Percentiles rank a stretch among this genome's conserved stretches.
phyloP scores from a whole-genome alignment of 139 green algal genomes.

The Prasinococcaceae sp. region DNA sequence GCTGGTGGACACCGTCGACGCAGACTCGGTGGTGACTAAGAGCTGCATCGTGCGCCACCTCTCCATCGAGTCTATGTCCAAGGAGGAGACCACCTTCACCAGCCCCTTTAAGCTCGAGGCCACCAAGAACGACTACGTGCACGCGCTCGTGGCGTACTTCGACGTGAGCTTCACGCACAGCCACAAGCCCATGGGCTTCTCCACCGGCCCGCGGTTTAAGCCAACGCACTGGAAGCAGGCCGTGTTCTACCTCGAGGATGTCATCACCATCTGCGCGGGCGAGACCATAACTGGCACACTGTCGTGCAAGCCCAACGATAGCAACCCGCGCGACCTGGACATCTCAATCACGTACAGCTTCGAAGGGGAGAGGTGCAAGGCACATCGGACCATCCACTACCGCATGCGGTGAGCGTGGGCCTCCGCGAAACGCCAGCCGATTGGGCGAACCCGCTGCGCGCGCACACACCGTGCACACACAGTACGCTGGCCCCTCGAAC shows the following conservation, averaged over 20 bases:
- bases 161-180: slow-evolving; percentile 65
- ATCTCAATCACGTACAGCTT: slow-evolving; percentile 60
- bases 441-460: no score
- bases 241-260: slow-evolving; percentile 83
- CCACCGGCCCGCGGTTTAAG: slow-evolving; percentile 25
- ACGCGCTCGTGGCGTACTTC: slow-evolving; percentile 82
- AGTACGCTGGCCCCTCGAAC: no score
- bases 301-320: slow-evolving; percentile 31
- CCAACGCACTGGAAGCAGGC: slow-evolving; percentile 70
- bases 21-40: slow-evolving; percentile 32
- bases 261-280: slow-evolving; percentile 40
- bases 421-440: no score
- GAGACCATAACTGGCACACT: slow-evolving; percentile 36
- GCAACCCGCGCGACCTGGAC: slow-evolving; percentile 77
- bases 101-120: slow-evolving; percentile 26
- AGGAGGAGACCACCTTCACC: slow-evolving; percentile 42
- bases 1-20: slow-evolving; percentile 20
- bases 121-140: slow-evolving; percentile 72
- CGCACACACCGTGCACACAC: no score
- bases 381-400: slow-evolving; percentile 44
- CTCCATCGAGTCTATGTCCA: slow-evolving; percentile 50
- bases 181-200: slow-evolving; percentile 64
- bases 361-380: slow-evolving; percentile 39
- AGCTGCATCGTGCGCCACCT: slow-evolving; percentile 8
- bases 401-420: slow-evolving; percentile 67